These are phyloP conservation scores for Yamadazyma siamensis DNA, from an alignment of 1,139 yeast genomes.

Conservation along the genomic window DNA sequence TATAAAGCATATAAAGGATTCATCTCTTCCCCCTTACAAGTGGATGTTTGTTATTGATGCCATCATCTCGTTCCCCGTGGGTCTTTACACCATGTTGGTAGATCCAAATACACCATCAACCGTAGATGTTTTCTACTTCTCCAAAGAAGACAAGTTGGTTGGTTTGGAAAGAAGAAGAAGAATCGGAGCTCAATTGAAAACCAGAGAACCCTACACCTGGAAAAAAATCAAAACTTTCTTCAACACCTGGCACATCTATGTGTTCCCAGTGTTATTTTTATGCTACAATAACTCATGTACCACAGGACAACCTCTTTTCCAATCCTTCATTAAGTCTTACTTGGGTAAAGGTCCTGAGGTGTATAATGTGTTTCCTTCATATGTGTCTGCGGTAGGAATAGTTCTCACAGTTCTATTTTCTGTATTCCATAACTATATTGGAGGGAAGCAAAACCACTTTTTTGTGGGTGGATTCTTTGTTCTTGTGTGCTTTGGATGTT, in stretches of 20 bases:
- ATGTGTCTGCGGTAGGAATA: conserved; percentile 44
- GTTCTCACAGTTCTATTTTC: conserved; percentile 37
- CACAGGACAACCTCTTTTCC: conserved; percentile 45
- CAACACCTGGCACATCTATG: conserved; percentile 47
- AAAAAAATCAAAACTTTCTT: conserved; percentile 38
- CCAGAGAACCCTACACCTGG: conserved; percentile 41
- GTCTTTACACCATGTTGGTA: conserved; percentile 31
- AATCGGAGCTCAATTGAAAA: conserved; percentile 44
- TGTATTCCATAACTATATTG: conserved; percentile 40
- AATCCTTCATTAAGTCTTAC: conserved; percentile 50
- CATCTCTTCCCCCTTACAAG: conserved; percentile 28
- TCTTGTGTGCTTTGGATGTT: conserved; percentile 37
- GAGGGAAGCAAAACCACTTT: conserved; percentile 37
- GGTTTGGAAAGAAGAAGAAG: conserved; percentile 41
- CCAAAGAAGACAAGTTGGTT: conserved; percentile 29
- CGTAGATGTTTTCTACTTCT: conserved; percentile 36
- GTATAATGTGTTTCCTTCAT: conserved; percentile 50
- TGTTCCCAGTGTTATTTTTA: conserved; percentile 48
- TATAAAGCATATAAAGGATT: conserved; percentile 26
- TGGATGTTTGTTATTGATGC: conserved; percentile 41
- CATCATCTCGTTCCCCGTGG: conserved; percentile 34
- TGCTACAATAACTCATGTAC: conserved; percentile 51
- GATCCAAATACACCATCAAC: conserved; percentile 40
- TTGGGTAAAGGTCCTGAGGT: conserved; percentile 33
- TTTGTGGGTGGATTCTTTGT: conserved; percentile 36